Evolutionary conservation across 176 grass and related monocot species (phyloP).

Genomic region (Bromus sterilis): DNA sequence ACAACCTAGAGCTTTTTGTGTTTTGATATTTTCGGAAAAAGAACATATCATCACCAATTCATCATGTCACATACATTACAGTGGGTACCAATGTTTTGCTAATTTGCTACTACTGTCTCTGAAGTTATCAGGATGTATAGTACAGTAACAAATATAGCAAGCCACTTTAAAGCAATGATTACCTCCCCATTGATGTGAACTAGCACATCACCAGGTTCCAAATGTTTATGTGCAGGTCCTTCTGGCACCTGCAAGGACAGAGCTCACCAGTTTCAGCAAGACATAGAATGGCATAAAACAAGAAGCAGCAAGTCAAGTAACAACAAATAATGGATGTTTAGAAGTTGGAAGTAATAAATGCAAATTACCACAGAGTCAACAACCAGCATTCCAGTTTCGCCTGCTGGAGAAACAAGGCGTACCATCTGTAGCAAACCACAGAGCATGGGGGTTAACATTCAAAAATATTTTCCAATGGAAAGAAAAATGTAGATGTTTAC

Average conservation of each 20-base stretch:
- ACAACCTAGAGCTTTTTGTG: neutral
- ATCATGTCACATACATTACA: neutral
- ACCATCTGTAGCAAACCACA: conserved; percentile 50
- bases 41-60: neutral
- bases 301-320: neutral
- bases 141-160: neutral
- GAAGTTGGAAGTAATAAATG: conserved; percentile 16
- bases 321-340: conserved; percentile 7
- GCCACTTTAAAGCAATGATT: conserved; percentile 9
- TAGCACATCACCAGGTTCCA: conserved; percentile 97
- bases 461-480: conserved; percentile 17
- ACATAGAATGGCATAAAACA: conserved; percentile 10
- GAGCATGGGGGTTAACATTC: neutral
- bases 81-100: neutral
- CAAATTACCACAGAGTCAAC: conserved; percentile 95
- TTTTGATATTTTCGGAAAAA: neutral
- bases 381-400: conserved; percentile 96
- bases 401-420: conserved; percentile 62
- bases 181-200: conserved; percentile 81
- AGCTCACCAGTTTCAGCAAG: neutral
- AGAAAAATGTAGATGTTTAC: neutral
- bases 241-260: conserved; percentile 73
- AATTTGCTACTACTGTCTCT: neutral
- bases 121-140: neutral
- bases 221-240: conserved; percentile 82